Conservation (phyloP, 2,329 filamentous ascomycete species). For the Exophiala aquamarina region DNA sequence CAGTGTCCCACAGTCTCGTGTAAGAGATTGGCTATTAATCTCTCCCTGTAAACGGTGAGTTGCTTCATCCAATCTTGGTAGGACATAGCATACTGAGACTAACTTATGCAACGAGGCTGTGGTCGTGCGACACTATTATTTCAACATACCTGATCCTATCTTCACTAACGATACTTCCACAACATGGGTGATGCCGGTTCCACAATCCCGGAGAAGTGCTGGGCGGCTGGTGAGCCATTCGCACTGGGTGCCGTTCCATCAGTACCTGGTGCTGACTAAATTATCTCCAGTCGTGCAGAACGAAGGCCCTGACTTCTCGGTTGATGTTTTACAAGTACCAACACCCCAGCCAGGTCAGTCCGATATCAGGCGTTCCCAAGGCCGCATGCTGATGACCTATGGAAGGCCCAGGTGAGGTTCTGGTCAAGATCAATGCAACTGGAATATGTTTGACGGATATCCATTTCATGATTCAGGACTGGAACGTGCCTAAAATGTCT, state of each 20-base stretch:
- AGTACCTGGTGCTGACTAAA: background rate
- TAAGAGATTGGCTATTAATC: no score
- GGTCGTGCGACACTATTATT: no score
- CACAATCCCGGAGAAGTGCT: constrained; percentile 50
- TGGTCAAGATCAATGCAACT: constrained; percentile 57
- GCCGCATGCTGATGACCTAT: background rate
- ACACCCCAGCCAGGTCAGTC: constrained; percentile 40
- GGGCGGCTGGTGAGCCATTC: constrained; percentile 49
- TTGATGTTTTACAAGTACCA: constrained; percentile 49
- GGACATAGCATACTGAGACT: no score
- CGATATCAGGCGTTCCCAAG: background rate
- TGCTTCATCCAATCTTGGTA: no score
- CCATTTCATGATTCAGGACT: constrained; percentile 58
- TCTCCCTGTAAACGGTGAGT: no score
- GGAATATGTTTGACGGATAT: constrained; percentile 59
- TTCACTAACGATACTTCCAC: no score
- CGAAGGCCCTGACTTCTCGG: constrained; percentile 49
- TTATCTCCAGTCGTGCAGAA: constrained; percentile 31
- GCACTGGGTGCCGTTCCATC: background rate
- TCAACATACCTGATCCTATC: no score
- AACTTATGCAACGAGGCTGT: no score
- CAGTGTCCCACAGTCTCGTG: no score
- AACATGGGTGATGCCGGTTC: constrained; percentile 9
- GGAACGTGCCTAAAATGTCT: constrained; percentile 47
- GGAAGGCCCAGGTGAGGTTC: constrained; percentile 52